Conservation (phyloP, 2,329 filamentous ascomycete species). For the Ceratocystis cubensis region DNA sequence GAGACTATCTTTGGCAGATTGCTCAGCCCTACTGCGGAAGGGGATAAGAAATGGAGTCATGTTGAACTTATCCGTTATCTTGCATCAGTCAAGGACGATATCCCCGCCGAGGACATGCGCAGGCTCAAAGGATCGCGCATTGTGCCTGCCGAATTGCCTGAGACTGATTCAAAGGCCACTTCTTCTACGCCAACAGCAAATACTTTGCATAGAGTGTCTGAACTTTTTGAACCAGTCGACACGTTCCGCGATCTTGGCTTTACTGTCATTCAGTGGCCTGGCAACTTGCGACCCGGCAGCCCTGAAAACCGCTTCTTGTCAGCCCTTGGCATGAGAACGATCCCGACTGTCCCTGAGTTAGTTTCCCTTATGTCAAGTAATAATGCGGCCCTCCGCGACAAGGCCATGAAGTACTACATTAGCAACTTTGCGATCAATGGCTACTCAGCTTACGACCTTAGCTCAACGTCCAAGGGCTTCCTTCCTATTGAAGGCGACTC, state of each 20-base stretch:
- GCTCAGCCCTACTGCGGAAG: constrained; percentile 44
- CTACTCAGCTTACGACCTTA: constrained; percentile 55
- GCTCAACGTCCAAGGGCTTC: constrained; percentile 43
- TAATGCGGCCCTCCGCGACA: constrained; percentile 46
- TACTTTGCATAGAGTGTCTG: constrained; percentile 55
- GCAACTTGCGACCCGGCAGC: constrained; percentile 51
- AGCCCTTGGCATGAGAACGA: constrained; percentile 57
- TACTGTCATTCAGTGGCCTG: constrained; percentile 71
- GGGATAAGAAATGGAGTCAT: constrained; percentile 71
- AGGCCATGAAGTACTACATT: constrained; percentile 71
- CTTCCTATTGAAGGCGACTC: constrained; percentile 61
- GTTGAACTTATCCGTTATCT: constrained; percentile 91
- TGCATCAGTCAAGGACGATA: constrained; percentile 77
- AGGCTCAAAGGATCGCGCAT: constrained; percentile 67
- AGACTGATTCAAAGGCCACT: constrained; percentile 28
- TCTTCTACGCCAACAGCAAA: constrained; percentile 43
- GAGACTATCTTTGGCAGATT: constrained; percentile 86
- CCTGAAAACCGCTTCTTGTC: constrained; percentile 63
- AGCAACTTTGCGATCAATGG: constrained; percentile 64
- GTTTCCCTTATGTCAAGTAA: constrained; percentile 63
- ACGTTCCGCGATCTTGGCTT: constrained; percentile 56
- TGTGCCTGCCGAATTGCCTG: constrained; percentile 61
- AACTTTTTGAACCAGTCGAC: constrained; percentile 70
- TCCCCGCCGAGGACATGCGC: constrained; percentile 67
- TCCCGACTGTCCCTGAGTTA: constrained; percentile 60